phyloP scores from a whole-genome alignment of 2,329 filamentous ascomycete genomes.

The Xylariales sp. region DNA sequence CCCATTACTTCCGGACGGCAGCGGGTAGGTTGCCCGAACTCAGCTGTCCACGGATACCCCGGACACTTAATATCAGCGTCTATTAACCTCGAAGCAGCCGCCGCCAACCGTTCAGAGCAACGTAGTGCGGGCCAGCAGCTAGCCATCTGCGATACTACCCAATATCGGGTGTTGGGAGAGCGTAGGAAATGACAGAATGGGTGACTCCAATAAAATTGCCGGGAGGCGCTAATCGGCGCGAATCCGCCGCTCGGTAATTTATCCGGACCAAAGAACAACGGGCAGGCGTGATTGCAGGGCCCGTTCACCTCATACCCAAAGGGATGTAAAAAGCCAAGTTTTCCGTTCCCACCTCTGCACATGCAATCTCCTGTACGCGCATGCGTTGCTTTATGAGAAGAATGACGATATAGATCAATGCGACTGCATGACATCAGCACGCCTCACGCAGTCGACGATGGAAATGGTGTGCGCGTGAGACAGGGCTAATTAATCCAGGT shows the following conservation, averaged over 20 bases:
- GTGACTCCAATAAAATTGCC: constrained; percentile 17
- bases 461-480: constrained; percentile 8
- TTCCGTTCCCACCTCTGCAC: neutral
- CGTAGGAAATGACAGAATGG: neutral
- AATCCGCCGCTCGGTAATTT: constrained; percentile 24
- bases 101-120: constrained; percentile 4
- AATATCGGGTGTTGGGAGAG: constrained; percentile 11
- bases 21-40: neutral
- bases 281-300: constrained; percentile 22
- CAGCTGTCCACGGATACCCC: neutral
- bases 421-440: constrained; percentile 25
- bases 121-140: constrained; percentile 20
- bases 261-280: constrained; percentile 14
- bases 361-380: neutral
- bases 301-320: constrained; percentile 19
- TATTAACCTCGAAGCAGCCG: neutral
- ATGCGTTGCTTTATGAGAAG: neutral
- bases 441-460: neutral
- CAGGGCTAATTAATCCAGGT: neutral
- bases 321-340: constrained; percentile 12
- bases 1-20: neutral
- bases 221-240: constrained; percentile 5
- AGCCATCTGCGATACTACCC: constrained; percentile 23
- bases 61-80: constrained; percentile 15
- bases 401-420: constrained; percentile 29